These are phyloP conservation scores for Calamus simplicifolius DNA, from an alignment of 176 grass and related monocot genomes.

Conservation along the genomic window DNA sequence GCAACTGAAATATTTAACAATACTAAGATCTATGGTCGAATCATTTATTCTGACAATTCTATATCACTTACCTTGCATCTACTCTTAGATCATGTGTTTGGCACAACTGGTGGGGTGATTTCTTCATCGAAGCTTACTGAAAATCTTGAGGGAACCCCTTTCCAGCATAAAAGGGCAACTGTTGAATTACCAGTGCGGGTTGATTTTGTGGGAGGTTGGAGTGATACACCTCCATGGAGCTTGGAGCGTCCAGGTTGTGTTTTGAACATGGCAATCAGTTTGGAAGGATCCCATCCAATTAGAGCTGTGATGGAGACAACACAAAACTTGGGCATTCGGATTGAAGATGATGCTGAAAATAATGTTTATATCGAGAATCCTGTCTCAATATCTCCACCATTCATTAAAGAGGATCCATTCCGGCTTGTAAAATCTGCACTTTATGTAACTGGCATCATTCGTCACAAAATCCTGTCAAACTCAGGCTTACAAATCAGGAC, in stretches of 20 bases:
- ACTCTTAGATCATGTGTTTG: conserved; percentile 13
- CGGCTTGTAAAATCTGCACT: conserved; percentile 89
- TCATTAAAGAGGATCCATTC: conserved; percentile 50
- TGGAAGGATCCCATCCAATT: conserved; percentile 71
- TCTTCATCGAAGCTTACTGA: conserved; percentile 18
- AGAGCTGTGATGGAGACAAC: conserved; percentile 49
- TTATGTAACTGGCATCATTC: conserved; percentile 43
- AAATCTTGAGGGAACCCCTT: conserved; percentile 14
- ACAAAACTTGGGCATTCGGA: conserved; percentile 37
- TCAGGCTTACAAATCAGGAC: conserved; percentile 66
- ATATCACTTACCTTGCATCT: not conserved
- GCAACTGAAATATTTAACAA: too few relatives aligned
- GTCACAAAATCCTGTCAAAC: conserved; percentile 33
- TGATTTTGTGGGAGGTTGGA: conserved; percentile 96
- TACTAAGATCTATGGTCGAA: too few relatives aligned
- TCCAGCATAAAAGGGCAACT: conserved; percentile 38
- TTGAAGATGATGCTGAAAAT: conserved; percentile 61
- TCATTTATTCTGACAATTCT: too few relatives aligned
- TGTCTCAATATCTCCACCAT: conserved; percentile 48
- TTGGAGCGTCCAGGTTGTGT: conserved; percentile 92
- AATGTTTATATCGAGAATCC: conserved; percentile 41
- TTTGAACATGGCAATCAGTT: conserved; percentile 89
- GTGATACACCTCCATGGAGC: conserved; percentile 95
- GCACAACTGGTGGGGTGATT: not conserved
- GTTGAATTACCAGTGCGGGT: conserved; percentile 78